Evolutionary conservation across 768 basidiomycete species (phyloP).

Genomic region (Ramaria rubella): DNA sequence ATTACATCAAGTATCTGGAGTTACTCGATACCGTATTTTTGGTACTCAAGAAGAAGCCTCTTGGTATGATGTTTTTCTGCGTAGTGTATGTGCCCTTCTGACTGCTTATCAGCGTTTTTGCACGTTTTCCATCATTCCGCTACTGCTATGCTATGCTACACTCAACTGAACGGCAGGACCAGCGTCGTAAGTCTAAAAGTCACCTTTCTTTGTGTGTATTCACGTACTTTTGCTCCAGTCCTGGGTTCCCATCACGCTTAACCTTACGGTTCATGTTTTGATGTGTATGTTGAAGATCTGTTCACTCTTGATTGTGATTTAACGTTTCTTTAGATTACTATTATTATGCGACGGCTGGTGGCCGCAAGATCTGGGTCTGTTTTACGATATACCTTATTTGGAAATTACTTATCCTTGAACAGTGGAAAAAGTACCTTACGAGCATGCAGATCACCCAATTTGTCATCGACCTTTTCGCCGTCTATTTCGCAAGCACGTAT

Average conservation of each 20-base stretch:
- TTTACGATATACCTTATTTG: neutral
- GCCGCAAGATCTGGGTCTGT: conserved; percentile 90
- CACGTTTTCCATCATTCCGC: conserved; percentile 99
- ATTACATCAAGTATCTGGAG: conserved; percentile 97
- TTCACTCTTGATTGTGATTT: neutral
- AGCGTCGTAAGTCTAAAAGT: conserved; percentile 62
- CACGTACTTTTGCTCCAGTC: conserved; percentile 48
- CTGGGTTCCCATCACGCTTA: conserved; percentile 91
- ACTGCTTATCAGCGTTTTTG: conserved; percentile 63
- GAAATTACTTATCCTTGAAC: conserved; percentile 13
- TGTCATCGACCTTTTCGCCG: conserved; percentile 80
- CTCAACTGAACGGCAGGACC: conserved; percentile 90
- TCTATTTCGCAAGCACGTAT: conserved; percentile 91
- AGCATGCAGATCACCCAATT: conserved; percentile 97
- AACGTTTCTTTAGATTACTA: conserved; percentile 72
- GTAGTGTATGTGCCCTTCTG: conserved; percentile 10
- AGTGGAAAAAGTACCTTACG: conserved; percentile 99
- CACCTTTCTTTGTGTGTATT: neutral
- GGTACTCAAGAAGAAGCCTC: conserved; percentile 95
- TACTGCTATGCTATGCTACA: conserved; percentile 90
- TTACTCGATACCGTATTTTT: conserved; percentile 96
- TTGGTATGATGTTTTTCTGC: conserved; percentile 51
- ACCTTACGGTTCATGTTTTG: conserved; percentile 89
- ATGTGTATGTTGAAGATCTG: conserved; percentile 70
- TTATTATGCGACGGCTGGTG: conserved; percentile 97